Evolutionary conservation across 305 asterid genomes (phyloP), one percentile per base, ranked within the genome.

Genomic region (Rubia peregrina): DNA sequence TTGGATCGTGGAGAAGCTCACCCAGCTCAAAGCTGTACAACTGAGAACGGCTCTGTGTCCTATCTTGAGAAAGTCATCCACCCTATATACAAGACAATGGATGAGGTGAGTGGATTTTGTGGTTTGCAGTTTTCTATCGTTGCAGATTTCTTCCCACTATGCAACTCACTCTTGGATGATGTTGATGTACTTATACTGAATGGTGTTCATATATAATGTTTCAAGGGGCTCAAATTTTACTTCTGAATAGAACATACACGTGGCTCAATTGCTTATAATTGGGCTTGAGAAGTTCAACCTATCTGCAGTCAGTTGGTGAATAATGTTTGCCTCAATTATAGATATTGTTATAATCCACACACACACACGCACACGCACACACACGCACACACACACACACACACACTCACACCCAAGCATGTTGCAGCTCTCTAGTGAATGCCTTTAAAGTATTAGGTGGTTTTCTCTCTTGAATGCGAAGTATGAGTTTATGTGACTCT

Each of bases 1-100:
- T 83, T 94, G 80, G 99, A 94, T 82, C 96, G 75, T 62, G 97
- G 96, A 70, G 95, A 83, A 84, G 96, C 82, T 61, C 80, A 69
- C 62, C 95, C 73, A 60, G 88, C 95, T 75, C 3, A 30, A 71
- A 89, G 89, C 75, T 94, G 96, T 82, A 81, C 53, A 44, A 65
- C 75, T 69, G 83, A 79, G 59, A 79, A 80, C 76, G 92, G 89
- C 62, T 80, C 87, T 21, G 89, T 85, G 70, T 87, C 99, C 67
- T 94, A 83, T 80, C 83, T 94, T 30, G 90, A 88, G 78, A 77
- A 87, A 80, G 82, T 91, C 75, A 87, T 94, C 75, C 11, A 69
- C 77, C 98, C 97, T 72, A 83, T 94, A 77, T 94, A 89, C 80
- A 63, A 48, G 49, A 74, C 81, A n/a, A 38, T 94, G 80, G 71